A percentile compares a stretch with the other conserved stretches of the same genome.
phyloP scores from a whole-genome alignment of 2,329 filamentous ascomycete species.

The Hawksworthiomyces lignivorus region DNA sequence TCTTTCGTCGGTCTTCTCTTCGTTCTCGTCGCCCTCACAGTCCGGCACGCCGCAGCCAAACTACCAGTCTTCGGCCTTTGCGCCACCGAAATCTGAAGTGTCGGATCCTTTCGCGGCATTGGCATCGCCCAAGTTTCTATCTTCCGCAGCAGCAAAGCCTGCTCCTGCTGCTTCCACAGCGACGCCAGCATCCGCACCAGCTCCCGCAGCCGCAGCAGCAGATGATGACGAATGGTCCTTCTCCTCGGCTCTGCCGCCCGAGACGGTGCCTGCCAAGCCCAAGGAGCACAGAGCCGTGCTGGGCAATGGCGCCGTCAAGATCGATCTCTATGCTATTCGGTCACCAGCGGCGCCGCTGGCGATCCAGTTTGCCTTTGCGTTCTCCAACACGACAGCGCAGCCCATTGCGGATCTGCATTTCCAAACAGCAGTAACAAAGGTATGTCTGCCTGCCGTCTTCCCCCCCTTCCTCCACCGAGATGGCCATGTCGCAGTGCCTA shows the following conservation, averaged over 20 bases:
- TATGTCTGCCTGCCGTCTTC: too few relatives aligned
- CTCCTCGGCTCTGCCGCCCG: constrained; percentile 69
- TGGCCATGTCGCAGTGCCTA: too few relatives aligned
- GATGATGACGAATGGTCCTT: constrained; percentile 95
- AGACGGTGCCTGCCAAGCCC: constrained; percentile 38
- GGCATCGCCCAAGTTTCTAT: constrained; percentile 29
- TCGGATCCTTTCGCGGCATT: constrained; percentile 49
- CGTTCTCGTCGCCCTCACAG: constrained; percentile 42
- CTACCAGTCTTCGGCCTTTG: constrained; percentile 39
- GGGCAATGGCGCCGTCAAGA: constrained; percentile 60
- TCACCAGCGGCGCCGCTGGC: constrained; percentile 42
- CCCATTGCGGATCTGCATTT: constrained; percentile 76
- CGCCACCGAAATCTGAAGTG: constrained; percentile 32
- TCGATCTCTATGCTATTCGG: constrained; percentile 65
- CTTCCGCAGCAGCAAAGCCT: constrained; percentile 28
- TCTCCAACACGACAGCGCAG: constrained; percentile 71
- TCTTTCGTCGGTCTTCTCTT: constrained; percentile 44
- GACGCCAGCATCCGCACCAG: constrained; percentile 22
- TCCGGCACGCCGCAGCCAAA: constrained; percentile 45
- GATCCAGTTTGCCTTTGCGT: constrained; percentile 67
- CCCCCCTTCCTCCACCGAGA: too few relatives aligned
- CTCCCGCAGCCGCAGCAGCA: constrained; percentile 26
- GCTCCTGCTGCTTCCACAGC: constrained; percentile 15
- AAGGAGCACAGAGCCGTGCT: constrained; percentile 58
- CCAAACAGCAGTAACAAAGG: constrained; percentile 89